Conservation (phyloP, 179 eudicot species). For the Camellia oleifera region DNA sequence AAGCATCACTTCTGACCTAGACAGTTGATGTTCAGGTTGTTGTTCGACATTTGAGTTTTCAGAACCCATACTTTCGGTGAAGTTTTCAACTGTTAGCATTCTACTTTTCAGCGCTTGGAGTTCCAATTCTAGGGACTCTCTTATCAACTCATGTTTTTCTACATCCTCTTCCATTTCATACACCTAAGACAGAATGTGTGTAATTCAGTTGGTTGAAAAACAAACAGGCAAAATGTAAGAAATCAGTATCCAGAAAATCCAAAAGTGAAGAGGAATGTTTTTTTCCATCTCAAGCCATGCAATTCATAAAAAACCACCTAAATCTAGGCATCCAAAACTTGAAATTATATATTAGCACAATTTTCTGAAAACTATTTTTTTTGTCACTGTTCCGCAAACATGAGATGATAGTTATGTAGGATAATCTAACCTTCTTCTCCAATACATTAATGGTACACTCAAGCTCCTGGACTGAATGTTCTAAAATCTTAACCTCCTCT, state of each 20-base stretch:
- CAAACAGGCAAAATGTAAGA: not conserved
- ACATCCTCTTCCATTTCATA: slow-evolving; percentile 65
- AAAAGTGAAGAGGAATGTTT: not conserved
- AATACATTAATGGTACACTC: slow-evolving; percentile 58
- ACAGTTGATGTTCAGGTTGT: slow-evolving; percentile 24
- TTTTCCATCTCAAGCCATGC: slow-evolving; percentile 1
- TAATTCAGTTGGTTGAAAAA: slow-evolving; percentile 10
- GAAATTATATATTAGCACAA: not conserved
- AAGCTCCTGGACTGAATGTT: slow-evolving; percentile 65
- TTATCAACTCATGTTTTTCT: slow-evolving; percentile 39
- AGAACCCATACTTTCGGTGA: slow-evolving; percentile 38
- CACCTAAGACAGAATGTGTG: slow-evolving; percentile 35
- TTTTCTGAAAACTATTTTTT: not conserved
- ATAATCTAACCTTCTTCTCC: slow-evolving; percentile 51
- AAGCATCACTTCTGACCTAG: slow-evolving; percentile 32
- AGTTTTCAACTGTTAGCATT: slow-evolving; percentile 46
- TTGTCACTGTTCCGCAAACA: not conserved
- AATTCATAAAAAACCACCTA: not conserved
- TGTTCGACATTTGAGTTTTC: slow-evolving; percentile 26
- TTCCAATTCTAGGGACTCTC: slow-evolving; percentile 50
- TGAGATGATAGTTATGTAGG: not conserved
- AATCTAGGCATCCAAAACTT: not conserved
- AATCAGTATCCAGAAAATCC: not conserved
- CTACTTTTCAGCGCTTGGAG: slow-evolving; percentile 51
- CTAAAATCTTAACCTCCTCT: slow-evolving; percentile 67